Conservation (phyloP, 805 yeast species). For the Saccharomycopsis lassenensis region DNA sequence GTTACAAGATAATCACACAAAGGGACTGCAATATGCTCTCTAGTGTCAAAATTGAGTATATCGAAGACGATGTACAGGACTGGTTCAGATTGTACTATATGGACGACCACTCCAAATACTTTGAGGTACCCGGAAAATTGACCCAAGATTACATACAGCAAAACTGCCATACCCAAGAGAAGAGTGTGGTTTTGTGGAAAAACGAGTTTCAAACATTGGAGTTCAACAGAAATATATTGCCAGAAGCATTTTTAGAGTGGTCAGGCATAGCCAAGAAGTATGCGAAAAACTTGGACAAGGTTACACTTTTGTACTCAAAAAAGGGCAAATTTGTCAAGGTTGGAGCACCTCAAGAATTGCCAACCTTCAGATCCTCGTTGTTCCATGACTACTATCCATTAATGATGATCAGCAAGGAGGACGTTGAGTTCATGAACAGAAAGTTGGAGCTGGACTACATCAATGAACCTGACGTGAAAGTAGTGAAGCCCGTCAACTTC, state of each 20-base stretch:
- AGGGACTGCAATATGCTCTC: slow-evolving; percentile 22
- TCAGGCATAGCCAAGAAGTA: slow-evolving; percentile 4
- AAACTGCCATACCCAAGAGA: not conserved
- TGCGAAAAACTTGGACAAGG: not conserved
- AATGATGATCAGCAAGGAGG: slow-evolving; percentile 1
- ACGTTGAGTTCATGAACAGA: slow-evolving; percentile 3
- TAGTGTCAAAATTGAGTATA: slow-evolving; percentile 17
- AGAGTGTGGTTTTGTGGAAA: slow-evolving; percentile 22
- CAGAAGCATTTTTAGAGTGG: slow-evolving; percentile 17
- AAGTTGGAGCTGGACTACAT: not conserved
- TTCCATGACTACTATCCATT: slow-evolving; percentile 13
- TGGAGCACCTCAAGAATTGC: slow-evolving; percentile 2
- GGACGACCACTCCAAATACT: slow-evolving; percentile 18
- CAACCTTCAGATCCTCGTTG: not conserved
- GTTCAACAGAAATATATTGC: slow-evolving; percentile 18
- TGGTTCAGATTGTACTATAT: slow-evolving; percentile 16
- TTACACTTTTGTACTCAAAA: slow-evolving; percentile 4
- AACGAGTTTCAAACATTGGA: slow-evolving; percentile 20
- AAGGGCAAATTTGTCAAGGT: slow-evolving; percentile 6
- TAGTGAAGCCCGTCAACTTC: slow-evolving; percentile 20
- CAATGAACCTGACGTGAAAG: not conserved
- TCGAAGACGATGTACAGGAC: slow-evolving; percentile 1
- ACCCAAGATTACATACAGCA: not conserved
- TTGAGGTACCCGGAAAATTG: slow-evolving; percentile 6
- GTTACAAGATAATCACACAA: slow-evolving; percentile 22